Percentiles rank a stretch among this genome's conserved stretches.
These are phyloP conservation scores for Solanum lignicaule DNA, from an alignment of 257 asterid genomes.

Conservation along the genomic window DNA sequence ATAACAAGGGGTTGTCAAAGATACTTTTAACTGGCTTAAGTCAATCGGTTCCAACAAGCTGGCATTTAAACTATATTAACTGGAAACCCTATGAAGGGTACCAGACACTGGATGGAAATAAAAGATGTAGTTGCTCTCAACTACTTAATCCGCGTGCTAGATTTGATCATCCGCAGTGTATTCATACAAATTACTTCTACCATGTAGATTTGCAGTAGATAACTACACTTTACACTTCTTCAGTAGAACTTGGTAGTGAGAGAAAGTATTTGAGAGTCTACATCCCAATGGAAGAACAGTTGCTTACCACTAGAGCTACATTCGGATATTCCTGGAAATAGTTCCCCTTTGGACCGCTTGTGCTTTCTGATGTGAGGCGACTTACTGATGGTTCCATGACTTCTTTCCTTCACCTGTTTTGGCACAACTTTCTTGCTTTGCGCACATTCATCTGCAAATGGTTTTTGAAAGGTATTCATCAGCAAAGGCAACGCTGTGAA, in stretches of 20 bases:
- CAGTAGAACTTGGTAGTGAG: background rate
- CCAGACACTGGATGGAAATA: no score
- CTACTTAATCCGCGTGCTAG: background rate
- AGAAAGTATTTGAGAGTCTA: background rate
- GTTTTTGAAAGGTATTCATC: background rate
- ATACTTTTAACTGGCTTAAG: background rate
- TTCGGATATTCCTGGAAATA: background rate
- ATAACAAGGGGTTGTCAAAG: background rate
- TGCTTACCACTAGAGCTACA: background rate
- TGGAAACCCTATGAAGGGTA: no score
- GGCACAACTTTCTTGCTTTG: conserved; percentile 16
- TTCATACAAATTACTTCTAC: background rate
- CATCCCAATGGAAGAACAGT: background rate
- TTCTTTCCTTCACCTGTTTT: background rate
- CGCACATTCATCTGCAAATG: conserved; percentile 16
- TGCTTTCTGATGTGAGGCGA: background rate
- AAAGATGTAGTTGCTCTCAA: background rate
- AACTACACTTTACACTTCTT: background rate
- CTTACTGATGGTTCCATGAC: background rate
- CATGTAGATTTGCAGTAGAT: background rate
- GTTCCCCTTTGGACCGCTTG: background rate
- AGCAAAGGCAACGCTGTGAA: background rate
- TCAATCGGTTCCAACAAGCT: background rate
- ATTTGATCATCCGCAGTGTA: background rate
- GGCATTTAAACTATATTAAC: no score